phyloP scores from a whole-genome alignment of 805 yeast genomes.

The Starmerella tilneyi region DNA sequence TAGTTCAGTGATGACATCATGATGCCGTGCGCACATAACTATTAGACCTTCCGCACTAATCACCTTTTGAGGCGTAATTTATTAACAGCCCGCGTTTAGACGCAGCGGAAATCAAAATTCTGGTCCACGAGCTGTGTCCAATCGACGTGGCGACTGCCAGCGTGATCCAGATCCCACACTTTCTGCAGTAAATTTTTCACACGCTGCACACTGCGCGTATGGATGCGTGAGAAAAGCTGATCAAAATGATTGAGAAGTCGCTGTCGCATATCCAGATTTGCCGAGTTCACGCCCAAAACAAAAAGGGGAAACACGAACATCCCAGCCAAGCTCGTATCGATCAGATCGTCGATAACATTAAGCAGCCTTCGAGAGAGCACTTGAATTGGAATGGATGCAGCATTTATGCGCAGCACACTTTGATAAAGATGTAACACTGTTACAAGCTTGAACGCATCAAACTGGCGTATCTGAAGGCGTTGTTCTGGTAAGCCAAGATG shows the following conservation, averaged over 20 bases:
- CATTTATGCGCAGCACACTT: slow-evolving; percentile 49
- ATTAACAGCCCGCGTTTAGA: too few relatives aligned
- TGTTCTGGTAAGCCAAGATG: slow-evolving; percentile 39
- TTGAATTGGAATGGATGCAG: slow-evolving; percentile 55
- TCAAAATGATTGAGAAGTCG: slow-evolving; percentile 45
- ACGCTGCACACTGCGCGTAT: slow-evolving; percentile 52
- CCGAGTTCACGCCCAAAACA: slow-evolving; percentile 63
- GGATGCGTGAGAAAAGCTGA: slow-evolving; percentile 50
- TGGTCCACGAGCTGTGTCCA: slow-evolving; percentile 60
- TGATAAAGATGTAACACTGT: slow-evolving; percentile 60
- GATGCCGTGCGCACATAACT: too few relatives aligned
- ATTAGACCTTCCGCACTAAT: too few relatives aligned
- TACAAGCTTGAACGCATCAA: slow-evolving; percentile 60
- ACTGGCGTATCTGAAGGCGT: slow-evolving; percentile 56
- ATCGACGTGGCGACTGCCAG: slow-evolving; percentile 55
- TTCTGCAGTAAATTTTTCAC: slow-evolving; percentile 34
- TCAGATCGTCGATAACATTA: slow-evolving; percentile 47
- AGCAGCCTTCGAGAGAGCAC: slow-evolving; percentile 44
- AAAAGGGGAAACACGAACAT: slow-evolving; percentile 67
- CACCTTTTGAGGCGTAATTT: too few relatives aligned
- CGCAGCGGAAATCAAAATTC: slow-evolving; percentile 75
- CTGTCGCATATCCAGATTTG: slow-evolving; percentile 42
- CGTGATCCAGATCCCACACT: slow-evolving; percentile 36
- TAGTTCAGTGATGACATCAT: too few relatives aligned
- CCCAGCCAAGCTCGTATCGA: slow-evolving; percentile 61